Conservation (phyloP, 1,139 yeast species). For the Candida frijolesensis region DNA sequence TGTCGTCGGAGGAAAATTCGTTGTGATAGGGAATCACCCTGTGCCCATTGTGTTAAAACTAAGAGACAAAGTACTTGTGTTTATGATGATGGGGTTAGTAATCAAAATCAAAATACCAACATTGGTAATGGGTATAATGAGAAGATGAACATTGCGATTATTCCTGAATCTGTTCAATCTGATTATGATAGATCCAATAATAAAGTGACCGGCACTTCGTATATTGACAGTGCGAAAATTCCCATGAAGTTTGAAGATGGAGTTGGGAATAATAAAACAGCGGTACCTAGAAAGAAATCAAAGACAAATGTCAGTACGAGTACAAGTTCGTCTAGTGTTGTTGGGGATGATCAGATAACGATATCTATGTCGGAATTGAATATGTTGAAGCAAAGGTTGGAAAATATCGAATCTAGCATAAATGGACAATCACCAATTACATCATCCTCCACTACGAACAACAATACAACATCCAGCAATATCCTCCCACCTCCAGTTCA, state of each 20-base stretch:
- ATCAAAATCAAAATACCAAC: not conserved
- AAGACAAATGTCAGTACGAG: not conserved
- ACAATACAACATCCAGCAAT: conserved; percentile 5
- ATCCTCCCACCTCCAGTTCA: conserved; percentile 8
- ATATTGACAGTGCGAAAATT: conserved; percentile 23
- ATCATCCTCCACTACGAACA: conserved; percentile 2
- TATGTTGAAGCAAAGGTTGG: conserved; percentile 27
- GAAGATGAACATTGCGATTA: not conserved
- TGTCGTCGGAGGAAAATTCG: conserved; percentile 39
- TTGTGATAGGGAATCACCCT: conserved; percentile 41
- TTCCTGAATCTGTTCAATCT: too few relatives aligned
- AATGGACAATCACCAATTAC: not conserved
- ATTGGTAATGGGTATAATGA: not conserved
- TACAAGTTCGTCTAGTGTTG: not conserved
- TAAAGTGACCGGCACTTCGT: not conserved
- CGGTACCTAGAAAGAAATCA: conserved; percentile 2
- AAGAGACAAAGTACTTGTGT: conserved; percentile 25
- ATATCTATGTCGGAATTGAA: conserved; percentile 25
- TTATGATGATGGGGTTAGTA: conserved; percentile 23
- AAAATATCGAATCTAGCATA: conserved; percentile 22
- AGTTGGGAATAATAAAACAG: not conserved
- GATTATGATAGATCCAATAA: conserved; percentile 17
- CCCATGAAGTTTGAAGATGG: conserved; percentile 21
- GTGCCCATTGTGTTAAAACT: conserved; percentile 36
- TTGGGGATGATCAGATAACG: conserved; percentile 14